Evolutionary conservation across 169 alveolate genomes (phyloP), one percentile per base, ranked within the genome.

Genomic region (Blepharisma undulans): DNA sequence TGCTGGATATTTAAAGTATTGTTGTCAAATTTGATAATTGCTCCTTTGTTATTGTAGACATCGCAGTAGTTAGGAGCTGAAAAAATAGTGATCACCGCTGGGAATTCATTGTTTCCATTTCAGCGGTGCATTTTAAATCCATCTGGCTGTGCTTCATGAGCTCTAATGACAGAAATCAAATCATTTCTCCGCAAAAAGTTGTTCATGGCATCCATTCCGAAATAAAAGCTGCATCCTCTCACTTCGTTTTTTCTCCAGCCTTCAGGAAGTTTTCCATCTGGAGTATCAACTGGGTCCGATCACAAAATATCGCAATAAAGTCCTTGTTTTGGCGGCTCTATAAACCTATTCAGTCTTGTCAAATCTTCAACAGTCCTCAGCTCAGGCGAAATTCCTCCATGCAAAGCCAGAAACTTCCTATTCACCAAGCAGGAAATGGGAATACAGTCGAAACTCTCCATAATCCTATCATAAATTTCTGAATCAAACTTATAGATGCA

Each of bases 41-140:
- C 99, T 4, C 99, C 99, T 94, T 98, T 98, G 93, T 98, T 98
- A 88, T 98, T 98, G 94, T 98, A 98, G 7, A 98, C 99, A 92
- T 99, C 99, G 94, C 99, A 98, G 93, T 99, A 99, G 92, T 99
- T 99, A 19, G 99, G 99, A 19, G 99, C 99, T 60, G 99, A 97
- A 90, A 99, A 99, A 33, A 99, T 98, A 21, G 99, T 99, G 48
- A 99, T 99, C 30, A 98, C 99, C 72, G 95, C 93, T 89, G 36
- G 84, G 87, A 84, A 84, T 22, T 34, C 88, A 18, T 71, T 77
- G 72, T 76, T 72, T 25, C 92, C 92, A 85, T 72, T 79, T 87
- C 92, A 36, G 89, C 79, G 71, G 90, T 98, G 98, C 99, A 97
- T 98, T 93, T 98, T 94, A 89, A 95, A 98, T n/a, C 99, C 99